Evolutionary conservation across 768 basidiomycete genomes (phyloP).

Genomic region (Tulasnella sp.): DNA sequence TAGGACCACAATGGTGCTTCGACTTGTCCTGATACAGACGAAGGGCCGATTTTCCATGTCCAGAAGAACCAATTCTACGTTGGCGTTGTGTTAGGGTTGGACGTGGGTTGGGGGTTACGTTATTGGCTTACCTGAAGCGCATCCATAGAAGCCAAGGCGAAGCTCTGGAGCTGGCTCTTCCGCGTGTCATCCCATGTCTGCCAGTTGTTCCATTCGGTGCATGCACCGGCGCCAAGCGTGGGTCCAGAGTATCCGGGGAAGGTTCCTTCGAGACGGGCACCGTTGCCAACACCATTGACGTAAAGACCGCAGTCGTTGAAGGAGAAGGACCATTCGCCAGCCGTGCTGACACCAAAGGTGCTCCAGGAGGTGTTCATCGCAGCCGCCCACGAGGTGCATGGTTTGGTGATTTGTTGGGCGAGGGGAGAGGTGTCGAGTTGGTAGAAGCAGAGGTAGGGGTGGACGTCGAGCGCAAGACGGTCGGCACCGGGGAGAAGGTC

Average conservation of each 20-base stretch:
- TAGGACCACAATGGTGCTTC: conserved; percentile 88
- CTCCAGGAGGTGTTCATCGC: conserved; percentile 61
- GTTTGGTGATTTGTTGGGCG: conserved; percentile 42
- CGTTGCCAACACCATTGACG: conserved; percentile 36
- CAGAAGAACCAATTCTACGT: conserved; percentile 90
- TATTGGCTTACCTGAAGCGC: conserved; percentile 54
- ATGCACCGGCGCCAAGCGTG: conserved; percentile 37
- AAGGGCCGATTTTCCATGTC: conserved; percentile 95
- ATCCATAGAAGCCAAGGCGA: conserved; percentile 82
- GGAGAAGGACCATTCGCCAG: conserved; percentile 56
- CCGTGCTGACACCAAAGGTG: conserved; percentile 66
- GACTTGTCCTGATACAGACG: conserved; percentile 51
- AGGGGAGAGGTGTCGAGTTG: conserved; percentile 50
- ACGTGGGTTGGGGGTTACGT: background rate
- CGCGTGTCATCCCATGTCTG: conserved; percentile 45
- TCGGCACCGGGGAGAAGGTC: conserved; percentile 69
- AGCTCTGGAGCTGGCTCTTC: conserved; percentile 54
- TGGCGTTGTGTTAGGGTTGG: background rate
- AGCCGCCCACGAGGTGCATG: conserved; percentile 62
- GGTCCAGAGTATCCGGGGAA: conserved; percentile 30
- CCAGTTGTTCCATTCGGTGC: conserved; percentile 62
- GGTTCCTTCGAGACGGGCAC: conserved; percentile 83
- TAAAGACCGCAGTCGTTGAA: conserved; percentile 28
- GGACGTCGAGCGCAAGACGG: conserved; percentile 66
- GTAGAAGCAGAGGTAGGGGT: conserved; percentile 74